Evolutionary conservation across 805 yeast genomes (phyloP), one percentile per base, ranked within the genome.

Genomic region (Sungouiozyma intestinalis): DNA sequence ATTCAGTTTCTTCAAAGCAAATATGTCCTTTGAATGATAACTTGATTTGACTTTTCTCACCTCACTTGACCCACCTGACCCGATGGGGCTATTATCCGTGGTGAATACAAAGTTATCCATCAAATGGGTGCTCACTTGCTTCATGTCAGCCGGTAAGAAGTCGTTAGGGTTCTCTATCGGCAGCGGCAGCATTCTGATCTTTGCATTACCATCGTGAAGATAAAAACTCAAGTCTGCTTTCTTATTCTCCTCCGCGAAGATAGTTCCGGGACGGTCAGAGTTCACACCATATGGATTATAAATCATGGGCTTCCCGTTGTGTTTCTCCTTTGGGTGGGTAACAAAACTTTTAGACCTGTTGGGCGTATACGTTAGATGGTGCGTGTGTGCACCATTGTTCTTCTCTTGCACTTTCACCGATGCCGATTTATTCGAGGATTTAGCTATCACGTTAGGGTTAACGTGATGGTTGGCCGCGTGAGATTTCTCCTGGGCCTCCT

Each of bases 61-160:
- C 41, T 74, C 73, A 6, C 85, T 75, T 2, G 84, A 76, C 2
- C 88, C 92, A 38, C 94, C 92, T 41, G 74, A 75, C 2, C 88
- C 92, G 37, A 83, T 58, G 36, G 72, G 73, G 40, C 71, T 70
- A 17, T 66, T 66, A 42, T 64, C 66, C 18, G 66, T 63, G 4
- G 69, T 65, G 11, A 72, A 48, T 35, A 69, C 73, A 53, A 76
- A 83, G 44, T 74, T 75, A 38, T 78, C 81, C 32, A 70, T 66
- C 44, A 84, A 60, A 40, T 71, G 69, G 3, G 68, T 62, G 46
- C 69, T 67, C 2, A 61, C 62, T 55, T 79, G 76, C 40, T 73
- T 67, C 49, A 76, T 64, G 2, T 67, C 72, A 0, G 57, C 64
- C 0, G 88, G 87, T 21, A 83, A 58, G 47, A 59, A 69, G 15